A percentile compares a stretch with the other conserved stretches of the same genome.
Conservation (phyloP, 2,329 filamentous ascomycete species). For the Onygena corvina region DNA sequence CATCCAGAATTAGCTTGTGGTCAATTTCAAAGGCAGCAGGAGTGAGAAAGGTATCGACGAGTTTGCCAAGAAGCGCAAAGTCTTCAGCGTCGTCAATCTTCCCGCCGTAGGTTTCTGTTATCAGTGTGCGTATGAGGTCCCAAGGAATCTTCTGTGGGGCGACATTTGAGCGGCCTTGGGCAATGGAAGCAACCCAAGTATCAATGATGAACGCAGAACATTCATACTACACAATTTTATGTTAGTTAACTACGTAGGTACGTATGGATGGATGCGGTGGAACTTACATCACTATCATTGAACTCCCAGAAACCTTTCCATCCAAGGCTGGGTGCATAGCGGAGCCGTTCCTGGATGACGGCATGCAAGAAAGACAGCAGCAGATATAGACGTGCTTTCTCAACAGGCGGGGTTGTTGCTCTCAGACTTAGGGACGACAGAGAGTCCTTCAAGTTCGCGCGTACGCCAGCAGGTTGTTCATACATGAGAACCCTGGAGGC, state of each 20-base stretch:
- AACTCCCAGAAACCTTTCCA: conserved; percentile 99
- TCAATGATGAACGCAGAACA: conserved; percentile 94
- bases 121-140: conserved; percentile 83
- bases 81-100: conserved; percentile 91
- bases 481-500: conserved; percentile 93
- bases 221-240: conserved; percentile 61
- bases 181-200: conserved; percentile 75
- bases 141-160: conserved; percentile 89
- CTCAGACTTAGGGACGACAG: conserved; percentile 68
- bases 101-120: conserved; percentile 91
- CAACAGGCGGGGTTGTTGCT: conserved; percentile 70
- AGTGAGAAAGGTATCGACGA: conserved; percentile 70
- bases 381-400: conserved; percentile 80
- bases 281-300: conserved; percentile 92
- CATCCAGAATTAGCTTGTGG: conserved; percentile 69
- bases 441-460: conserved; percentile 98
- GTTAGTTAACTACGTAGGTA: neutral
- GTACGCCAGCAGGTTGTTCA: conserved; percentile 91
- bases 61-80: conserved; percentile 57
- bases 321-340: conserved; percentile 84
- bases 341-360: conserved; percentile 84
- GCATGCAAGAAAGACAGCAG: conserved; percentile 90
- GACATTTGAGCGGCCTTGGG: conserved; percentile 79
- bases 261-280: neutral
- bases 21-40: conserved; percentile 84